Evolutionary conservation across 2,329 filamentous ascomycete genomes (phyloP), one percentile per base, ranked within the genome.

Genomic region (Pseudovirgaria hyperparasitica): DNA sequence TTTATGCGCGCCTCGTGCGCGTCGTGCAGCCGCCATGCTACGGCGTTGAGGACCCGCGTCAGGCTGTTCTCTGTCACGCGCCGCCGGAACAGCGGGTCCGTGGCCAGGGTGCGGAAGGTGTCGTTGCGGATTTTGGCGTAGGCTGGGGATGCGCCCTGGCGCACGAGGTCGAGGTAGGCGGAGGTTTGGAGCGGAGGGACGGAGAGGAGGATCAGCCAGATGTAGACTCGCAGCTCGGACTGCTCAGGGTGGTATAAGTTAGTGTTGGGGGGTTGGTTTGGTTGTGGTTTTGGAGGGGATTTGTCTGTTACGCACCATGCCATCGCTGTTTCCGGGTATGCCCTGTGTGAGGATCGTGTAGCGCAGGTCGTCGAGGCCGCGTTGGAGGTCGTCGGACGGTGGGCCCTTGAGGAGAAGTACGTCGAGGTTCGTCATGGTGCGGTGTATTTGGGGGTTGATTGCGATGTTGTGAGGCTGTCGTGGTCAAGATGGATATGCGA

Each of bases 41-140:
- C 75, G 14, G 90, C 90, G 51, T 98, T 98, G 32, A 98, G 71
- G 4, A 98, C 70, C 9, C 90, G 81, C 34, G 93, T 96, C 22
- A 98, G 62, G 52, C 82, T 92, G 34, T 92, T 92, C 55, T 98
- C 90, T 31, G 84, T 93, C 33, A 98, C 90, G 31, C 87, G 79
- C 17, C 90, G 76, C 35, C 90, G 82, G 63, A 96, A 98, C 19
- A 98, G 72, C n/a, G 87, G 86, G 46, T 98, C 90, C 27, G 87
- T 94, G 17, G 90, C 90, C 29, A 98, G 66, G 1, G 90, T 98
- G 42, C 90, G 82, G 54, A 96, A 96, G 21, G 90, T 94, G 54
- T 98, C 90, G 57, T 98, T 94, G 51, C 86, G 82, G 49, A 98
- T 98, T 60, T 98, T 98, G 45, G 82, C 75, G 59, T 98, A 93